These are phyloP conservation scores for Dipodascus albidus DNA, from an alignment of 805 yeast species.

Conservation along the genomic window DNA sequence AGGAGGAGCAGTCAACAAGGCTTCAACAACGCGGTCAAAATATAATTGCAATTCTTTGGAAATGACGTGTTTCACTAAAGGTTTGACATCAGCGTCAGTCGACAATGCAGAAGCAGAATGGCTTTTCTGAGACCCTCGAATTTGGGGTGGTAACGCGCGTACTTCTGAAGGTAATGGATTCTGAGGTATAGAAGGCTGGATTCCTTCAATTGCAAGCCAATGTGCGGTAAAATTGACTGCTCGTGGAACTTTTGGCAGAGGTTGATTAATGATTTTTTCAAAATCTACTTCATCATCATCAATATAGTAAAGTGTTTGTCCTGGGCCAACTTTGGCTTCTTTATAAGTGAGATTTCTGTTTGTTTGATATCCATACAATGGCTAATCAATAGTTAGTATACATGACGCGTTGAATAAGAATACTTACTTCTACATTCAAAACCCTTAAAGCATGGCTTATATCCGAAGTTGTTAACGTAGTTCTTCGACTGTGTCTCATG, in stretches of 20 bases:
- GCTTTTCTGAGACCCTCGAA: constrained; percentile 74
- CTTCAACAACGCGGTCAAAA: constrained; percentile 81
- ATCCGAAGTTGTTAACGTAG: constrained; percentile 69
- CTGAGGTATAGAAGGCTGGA: constrained; percentile 95
- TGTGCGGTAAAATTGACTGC: constrained; percentile 81
- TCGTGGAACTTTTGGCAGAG: constrained; percentile 90
- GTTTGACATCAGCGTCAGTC: constrained; percentile 58
- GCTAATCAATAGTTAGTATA: constrained; percentile 75
- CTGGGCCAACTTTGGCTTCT: constrained; percentile 82
- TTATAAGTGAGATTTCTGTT: constrained; percentile 62
- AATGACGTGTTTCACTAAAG: constrained; percentile 86
- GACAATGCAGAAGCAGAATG: constrained; percentile 38
- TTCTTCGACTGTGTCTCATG: constrained; percentile 88
- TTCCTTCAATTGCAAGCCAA: constrained; percentile 98
- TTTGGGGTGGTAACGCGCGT: constrained; percentile 60
- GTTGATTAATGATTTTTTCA: constrained; percentile 85
- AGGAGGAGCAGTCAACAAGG: constrained; percentile 38
- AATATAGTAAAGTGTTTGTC: constrained; percentile 84
- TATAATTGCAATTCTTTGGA: constrained; percentile 90
- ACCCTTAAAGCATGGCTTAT: constrained; percentile 71
- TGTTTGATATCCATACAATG: constrained; percentile 28
- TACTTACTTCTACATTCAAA: constrained; percentile 60
- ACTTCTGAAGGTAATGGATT: constrained; percentile 76
- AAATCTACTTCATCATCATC: constrained; percentile 91
- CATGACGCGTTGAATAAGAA: not conserved